Evolutionary conservation across 768 basidiomycete genomes (phyloP).

Genomic region (Lactarius deliciosus): DNA sequence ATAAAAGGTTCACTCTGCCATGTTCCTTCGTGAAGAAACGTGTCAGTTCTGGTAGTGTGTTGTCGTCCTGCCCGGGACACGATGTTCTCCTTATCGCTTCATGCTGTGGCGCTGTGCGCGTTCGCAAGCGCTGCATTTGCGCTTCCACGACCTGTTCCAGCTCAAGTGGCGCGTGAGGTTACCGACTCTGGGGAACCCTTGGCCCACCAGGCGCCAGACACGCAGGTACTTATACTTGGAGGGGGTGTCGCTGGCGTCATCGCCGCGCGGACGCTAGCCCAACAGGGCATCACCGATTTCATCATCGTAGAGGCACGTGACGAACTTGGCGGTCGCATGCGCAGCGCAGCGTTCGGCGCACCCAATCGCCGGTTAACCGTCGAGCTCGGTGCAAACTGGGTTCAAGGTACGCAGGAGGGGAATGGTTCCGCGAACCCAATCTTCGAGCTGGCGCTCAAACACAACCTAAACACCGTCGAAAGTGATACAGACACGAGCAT

Average conservation of each 20-base stretch:
- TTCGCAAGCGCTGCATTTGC: not conserved
- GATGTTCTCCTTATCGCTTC: not conserved
- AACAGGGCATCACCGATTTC: constrained; percentile 55
- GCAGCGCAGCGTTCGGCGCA: constrained; percentile 42
- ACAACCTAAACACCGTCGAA: constrained; percentile 44
- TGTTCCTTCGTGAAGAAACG: too few species aligned
- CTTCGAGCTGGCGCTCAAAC: constrained; percentile 50
- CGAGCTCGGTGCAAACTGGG: constrained; percentile 44
- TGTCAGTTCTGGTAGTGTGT: too few species aligned
- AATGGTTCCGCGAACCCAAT: constrained; percentile 57
- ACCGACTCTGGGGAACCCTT: not conserved
- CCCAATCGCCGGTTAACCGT: constrained; percentile 41
- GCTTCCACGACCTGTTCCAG: not conserved
- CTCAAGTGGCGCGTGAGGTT: not conserved
- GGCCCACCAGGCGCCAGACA: constrained; percentile 5
- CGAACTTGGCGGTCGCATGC: constrained; percentile 59
- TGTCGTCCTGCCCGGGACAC: not conserved
- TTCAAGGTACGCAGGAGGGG: constrained; percentile 44
- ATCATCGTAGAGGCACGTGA: constrained; percentile 53
- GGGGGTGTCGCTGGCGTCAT: constrained; percentile 58
- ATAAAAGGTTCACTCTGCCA: too few species aligned
- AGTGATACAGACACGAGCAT: constrained; percentile 38
- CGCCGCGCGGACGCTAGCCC: constrained; percentile 28
- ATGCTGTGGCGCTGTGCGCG: not conserved
- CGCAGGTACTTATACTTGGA: constrained; percentile 56